Evolutionary conservation across 2,329 filamentous ascomycete genomes (phyloP), one percentile per base, ranked within the genome.

Genomic region (Ustulina deusta): DNA sequence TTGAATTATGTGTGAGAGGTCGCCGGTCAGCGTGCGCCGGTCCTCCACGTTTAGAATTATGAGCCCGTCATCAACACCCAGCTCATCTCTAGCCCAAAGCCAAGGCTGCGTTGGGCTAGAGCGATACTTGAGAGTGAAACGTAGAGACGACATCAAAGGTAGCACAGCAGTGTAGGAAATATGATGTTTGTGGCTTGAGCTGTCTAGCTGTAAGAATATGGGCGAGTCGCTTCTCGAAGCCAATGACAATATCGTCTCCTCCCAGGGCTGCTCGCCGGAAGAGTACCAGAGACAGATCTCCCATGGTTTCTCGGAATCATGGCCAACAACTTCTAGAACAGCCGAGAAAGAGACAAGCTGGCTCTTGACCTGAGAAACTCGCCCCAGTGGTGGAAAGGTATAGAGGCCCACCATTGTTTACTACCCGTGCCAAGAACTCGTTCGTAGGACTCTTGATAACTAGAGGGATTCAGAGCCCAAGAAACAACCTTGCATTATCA

Each of bases 241-340:
- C 7, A 77, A 72, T 2, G 54, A 52, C 34, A 88, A 73, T 0
- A 68, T 63, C 20, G 81, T 86, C 83, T 94, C 81, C 79, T 80
- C 68, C 89, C 86, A 83, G 71, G 83, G 83, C 29, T 81, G 77
- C 59, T 87, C 86, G 72, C 91, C 89, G 69, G 74, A 69, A 3
- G 84, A 85, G 65, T 93, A 88, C 93, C 93, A 97, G 7, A 97
- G 79, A 17, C 87, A 87, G 36, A 93, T 87, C 73, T 96, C 86
- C 90, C 92, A 96, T 22, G 83, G 74, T 68, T 88, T 82, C 17
- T 86, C 80, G 7, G 83, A 83, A 54, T 85, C 85, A 40, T 82
- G 82, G 25, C 78, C 79, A 46, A 87, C 87, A 48, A 90, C 87
- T 72, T 94, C 90, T 36, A 97, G 83, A 13, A 94, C 79, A 6